phyloP scores from a whole-genome alignment of 139 green algal species.

The Coelastrella sp. region DNA sequence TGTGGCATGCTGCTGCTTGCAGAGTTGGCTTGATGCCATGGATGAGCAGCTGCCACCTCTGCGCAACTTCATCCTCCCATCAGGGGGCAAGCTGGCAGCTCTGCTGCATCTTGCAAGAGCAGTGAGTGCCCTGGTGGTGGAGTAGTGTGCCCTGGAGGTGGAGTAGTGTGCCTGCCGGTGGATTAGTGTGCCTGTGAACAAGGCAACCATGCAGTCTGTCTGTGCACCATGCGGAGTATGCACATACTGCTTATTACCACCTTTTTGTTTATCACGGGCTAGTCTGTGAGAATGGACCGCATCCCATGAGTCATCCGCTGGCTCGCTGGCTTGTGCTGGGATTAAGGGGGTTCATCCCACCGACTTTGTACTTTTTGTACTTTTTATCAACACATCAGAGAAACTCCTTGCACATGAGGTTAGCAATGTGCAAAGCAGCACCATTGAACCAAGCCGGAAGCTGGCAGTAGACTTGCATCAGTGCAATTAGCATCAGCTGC shows the following conservation, averaged over 20 bases:
- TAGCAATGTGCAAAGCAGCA: too few relatives aligned
- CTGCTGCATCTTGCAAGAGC: slow-evolving; percentile 82
- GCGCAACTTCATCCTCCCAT: slow-evolving; percentile 95
- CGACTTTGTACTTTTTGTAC: too few relatives aligned
- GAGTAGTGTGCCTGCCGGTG: not conserved
- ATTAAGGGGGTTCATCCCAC: too few relatives aligned
- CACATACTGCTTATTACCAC: not conserved
- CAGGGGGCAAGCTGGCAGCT: slow-evolving; percentile 72
- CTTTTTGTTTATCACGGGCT: not conserved
- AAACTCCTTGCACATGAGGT: too few relatives aligned
- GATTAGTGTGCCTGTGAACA: not conserved
- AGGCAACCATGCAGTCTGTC: too few relatives aligned
- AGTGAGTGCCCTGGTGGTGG: slow-evolving; percentile 26
- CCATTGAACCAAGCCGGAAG: too few relatives aligned
- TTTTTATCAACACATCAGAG: not conserved
- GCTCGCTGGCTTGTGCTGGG: too few relatives aligned
- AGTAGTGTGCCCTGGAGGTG: not conserved
- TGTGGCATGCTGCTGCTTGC: not conserved
- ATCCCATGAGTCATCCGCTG: too few relatives aligned
- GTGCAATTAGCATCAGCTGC: not conserved
- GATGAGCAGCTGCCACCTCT: slow-evolving; percentile 84
- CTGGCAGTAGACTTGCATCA: too few relatives aligned
- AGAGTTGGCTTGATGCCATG: slow-evolving; percentile 91
- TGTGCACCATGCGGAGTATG: too few relatives aligned
- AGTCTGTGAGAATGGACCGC: too few relatives aligned